Evolutionary conservation across 2,329 filamentous ascomycete species (phyloP).

Genomic region (Neonectria hederae): DNA sequence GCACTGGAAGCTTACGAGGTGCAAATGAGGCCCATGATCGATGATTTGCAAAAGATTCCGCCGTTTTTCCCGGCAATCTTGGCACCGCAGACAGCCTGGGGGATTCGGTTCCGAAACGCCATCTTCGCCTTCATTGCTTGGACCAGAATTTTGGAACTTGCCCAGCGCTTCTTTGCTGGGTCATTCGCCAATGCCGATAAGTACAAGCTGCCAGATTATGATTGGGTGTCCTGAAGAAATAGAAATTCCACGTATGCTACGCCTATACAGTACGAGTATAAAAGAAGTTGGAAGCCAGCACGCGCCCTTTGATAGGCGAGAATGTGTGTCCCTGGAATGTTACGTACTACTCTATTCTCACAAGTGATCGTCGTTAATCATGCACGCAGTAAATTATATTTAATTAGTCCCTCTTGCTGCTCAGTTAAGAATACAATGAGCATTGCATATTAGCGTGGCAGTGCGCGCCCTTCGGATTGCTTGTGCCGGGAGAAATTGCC

Average conservation of each 20-base stretch:
- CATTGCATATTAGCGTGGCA: background rate
- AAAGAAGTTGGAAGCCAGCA: too few species aligned
- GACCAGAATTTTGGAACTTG: conserved; percentile 45
- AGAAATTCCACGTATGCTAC: too few species aligned
- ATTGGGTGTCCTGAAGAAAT: conserved; percentile 40
- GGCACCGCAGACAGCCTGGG: conserved; percentile 57
- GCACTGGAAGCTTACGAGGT: conserved; percentile 53
- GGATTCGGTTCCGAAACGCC: conserved; percentile 55
- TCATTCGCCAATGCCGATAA: conserved; percentile 37
- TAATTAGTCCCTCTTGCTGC: background rate
- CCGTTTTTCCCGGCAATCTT: conserved; percentile 48
- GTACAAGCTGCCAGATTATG: conserved; percentile 51
- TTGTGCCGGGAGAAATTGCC: background rate
- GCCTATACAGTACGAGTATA: too few species aligned
- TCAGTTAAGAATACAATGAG: too few species aligned
- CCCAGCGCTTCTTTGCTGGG: conserved; percentile 39
- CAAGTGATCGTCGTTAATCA: too few species aligned
- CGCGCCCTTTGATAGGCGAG: too few species aligned
- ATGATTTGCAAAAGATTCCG: conserved; percentile 46
- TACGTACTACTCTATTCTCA: too few species aligned
- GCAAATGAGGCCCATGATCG: conserved; percentile 52
- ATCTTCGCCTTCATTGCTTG: conserved; percentile 53
- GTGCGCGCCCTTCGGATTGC: background rate
- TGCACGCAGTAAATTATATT: too few species aligned
- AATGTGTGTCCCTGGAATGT: too few species aligned